These are phyloP conservation scores for Zygoascus tannicola DNA, from an alignment of 805 yeast species.

Conservation along the genomic window DNA sequence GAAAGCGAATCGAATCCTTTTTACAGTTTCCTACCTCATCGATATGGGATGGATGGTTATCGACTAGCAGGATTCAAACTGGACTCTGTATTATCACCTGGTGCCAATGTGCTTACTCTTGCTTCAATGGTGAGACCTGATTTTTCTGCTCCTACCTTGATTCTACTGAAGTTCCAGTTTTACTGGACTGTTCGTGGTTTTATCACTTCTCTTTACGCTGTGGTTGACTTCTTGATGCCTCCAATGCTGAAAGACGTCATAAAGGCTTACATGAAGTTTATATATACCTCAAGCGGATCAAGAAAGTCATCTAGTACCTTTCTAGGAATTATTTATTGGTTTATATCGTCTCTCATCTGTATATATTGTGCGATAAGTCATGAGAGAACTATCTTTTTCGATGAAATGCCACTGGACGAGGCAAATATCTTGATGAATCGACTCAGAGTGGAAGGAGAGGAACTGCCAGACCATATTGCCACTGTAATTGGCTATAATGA, in stretches of 20 bases:
- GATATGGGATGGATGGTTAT: background rate
- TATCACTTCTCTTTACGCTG: conserved; percentile 4
- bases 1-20: background rate
- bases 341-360: background rate
- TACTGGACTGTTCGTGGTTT: conserved; percentile 11
- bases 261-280: background rate
- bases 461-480: conserved; percentile 4
- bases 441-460: background rate
- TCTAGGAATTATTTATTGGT: background rate
- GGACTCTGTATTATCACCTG: conserved; percentile 16
- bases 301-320: background rate
- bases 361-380: background rate
- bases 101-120: background rate
- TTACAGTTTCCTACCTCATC: background rate
- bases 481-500: conserved; percentile 4
- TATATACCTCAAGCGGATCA: background rate
- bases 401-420: background rate
- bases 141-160: conserved; percentile 9
- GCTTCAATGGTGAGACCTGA: conserved; percentile 6
- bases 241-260: background rate
- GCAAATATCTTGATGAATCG: background rate
- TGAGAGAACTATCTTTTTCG: background rate
- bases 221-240: background rate
- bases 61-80: conserved; percentile 13
- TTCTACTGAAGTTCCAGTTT: conserved; percentile 16